These are phyloP conservation scores for Cyclotella baltica DNA, from an alignment of 108 stramenopile genomes.

Conservation along the genomic window DNA sequence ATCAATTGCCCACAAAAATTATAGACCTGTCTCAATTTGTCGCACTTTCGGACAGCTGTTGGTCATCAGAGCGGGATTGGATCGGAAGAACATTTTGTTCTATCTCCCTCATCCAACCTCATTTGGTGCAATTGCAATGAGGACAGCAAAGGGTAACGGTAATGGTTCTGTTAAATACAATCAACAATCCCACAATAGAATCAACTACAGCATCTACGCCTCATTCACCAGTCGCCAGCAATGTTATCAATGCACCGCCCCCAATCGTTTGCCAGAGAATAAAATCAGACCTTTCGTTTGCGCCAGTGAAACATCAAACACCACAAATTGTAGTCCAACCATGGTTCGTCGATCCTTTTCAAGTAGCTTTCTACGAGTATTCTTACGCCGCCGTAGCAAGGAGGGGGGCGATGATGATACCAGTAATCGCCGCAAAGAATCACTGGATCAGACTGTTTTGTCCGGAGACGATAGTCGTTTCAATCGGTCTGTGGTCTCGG, in stretches of 20 bases:
- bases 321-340: background rate
- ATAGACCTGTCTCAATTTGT: no score
- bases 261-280: no score
- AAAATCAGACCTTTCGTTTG: no score
- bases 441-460: conserved; percentile 37
- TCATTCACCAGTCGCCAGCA: background rate
- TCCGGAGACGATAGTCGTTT: conserved; percentile 27
- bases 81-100: no score
- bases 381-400: conserved; percentile 12
- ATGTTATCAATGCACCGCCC: background rate
- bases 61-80: no score
- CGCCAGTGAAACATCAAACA: background rate
- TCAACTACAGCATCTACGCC: background rate
- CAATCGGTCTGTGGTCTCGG: conserved; percentile 11
- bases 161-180: background rate
- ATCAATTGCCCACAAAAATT: no score
- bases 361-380: background rate
- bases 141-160: background rate
- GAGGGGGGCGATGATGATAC: conserved; percentile 12
- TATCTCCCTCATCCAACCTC: no score
- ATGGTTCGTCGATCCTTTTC: conserved; percentile 30
- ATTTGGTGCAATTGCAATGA: background rate
- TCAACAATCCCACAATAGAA: background rate
- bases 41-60: no score
- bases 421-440: conserved; percentile 26